A percentile compares a stretch with the other conserved stretches of the same genome.
Conservation (phyloP, 2,329 filamentous ascomycete species). For the Fusarium pilosicola region DNA sequence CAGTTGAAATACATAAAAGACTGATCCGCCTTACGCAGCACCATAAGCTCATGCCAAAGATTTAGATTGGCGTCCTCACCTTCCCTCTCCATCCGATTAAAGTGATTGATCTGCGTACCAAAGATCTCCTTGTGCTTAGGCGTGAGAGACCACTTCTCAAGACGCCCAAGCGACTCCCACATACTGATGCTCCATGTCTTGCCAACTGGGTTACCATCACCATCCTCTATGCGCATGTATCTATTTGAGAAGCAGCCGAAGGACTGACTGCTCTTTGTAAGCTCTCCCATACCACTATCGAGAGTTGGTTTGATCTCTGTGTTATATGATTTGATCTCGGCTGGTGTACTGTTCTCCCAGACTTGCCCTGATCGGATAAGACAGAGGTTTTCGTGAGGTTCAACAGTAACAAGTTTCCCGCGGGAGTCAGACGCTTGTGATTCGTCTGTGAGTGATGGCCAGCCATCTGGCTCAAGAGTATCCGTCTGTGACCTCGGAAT, state of each 20-base stretch:
- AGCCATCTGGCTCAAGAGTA: not conserved
- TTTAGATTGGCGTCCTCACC: fast-evolving
- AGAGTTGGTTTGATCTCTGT: not conserved
- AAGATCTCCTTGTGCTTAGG: not conserved
- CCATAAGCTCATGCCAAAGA: not conserved
- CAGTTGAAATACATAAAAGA: not conserved
- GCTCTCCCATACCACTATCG: fast-evolving
- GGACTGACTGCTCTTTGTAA: fast-evolving
- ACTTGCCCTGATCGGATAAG: not conserved
- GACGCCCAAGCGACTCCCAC: not conserved
- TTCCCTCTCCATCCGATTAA: not conserved
- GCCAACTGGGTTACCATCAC: fast-evolving
- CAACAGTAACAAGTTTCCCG: fast-evolving
- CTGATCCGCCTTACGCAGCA: fast-evolving
- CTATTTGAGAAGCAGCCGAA: not conserved
- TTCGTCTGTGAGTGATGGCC: not conserved
- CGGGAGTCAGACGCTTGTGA: too few species aligned
- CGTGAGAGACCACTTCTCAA: not conserved
- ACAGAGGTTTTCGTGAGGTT: fast-evolving
- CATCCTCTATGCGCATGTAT: not conserved
- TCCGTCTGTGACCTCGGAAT: not conserved
- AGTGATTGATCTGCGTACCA: not conserved
- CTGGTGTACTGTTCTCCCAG: not conserved
- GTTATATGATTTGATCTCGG: not conserved
- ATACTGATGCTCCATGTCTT: not conserved